A percentile compares a stretch with the other conserved stretches of the same genome.
These are phyloP conservation scores for Cryptococcus floricola DNA, from an alignment of 1,284 basidiomycete species.

Conservation along the genomic window DNA sequence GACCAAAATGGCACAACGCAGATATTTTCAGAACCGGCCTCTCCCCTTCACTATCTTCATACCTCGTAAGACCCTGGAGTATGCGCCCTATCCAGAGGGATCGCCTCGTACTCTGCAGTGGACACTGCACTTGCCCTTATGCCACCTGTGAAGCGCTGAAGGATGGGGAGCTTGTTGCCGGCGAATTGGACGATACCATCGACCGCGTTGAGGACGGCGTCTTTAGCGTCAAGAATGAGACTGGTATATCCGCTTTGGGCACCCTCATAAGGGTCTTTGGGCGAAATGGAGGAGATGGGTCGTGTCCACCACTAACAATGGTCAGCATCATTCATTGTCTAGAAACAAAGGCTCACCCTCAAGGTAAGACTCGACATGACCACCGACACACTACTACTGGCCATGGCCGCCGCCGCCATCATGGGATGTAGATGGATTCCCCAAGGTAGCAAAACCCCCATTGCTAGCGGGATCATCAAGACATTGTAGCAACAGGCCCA, in stretches of 20 bases:
- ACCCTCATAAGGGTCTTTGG: slow-evolving; percentile 54
- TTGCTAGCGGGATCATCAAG: slow-evolving; percentile 93
- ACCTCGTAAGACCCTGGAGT: not conserved
- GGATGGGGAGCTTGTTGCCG: slow-evolving; percentile 20
- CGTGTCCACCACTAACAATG: slow-evolving; percentile 66
- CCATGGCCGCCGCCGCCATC: slow-evolving; percentile 98
- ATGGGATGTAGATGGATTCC: slow-evolving; percentile 93
- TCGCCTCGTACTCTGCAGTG: slow-evolving; percentile 37
- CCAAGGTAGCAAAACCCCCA: slow-evolving; percentile 92
- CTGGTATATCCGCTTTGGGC: slow-evolving; percentile 28
- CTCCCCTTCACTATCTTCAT: not conserved
- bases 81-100: slow-evolving; percentile 18
- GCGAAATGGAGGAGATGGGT: slow-evolving; percentile 65
- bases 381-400: slow-evolving; percentile 93
- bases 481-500: slow-evolving; percentile 95
- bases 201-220: slow-evolving; percentile 12
- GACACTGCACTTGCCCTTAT: slow-evolving; percentile 4
- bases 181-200: slow-evolving; percentile 10
- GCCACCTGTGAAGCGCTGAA: slow-evolving; percentile 20
- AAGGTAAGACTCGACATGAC: slow-evolving; percentile 84
- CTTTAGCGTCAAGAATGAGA: slow-evolving; percentile 16
- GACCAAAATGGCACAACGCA: not conserved
- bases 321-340: not conserved
- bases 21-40: not conserved
- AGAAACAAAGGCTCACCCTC: slow-evolving; percentile 49